A percentile compares a stretch with the other conserved stretches of the same genome.
Evolutionary conservation across 495 filamentous ascomycete genomes (phyloP).

Genomic region (Penicillium egyptiacum): DNA sequence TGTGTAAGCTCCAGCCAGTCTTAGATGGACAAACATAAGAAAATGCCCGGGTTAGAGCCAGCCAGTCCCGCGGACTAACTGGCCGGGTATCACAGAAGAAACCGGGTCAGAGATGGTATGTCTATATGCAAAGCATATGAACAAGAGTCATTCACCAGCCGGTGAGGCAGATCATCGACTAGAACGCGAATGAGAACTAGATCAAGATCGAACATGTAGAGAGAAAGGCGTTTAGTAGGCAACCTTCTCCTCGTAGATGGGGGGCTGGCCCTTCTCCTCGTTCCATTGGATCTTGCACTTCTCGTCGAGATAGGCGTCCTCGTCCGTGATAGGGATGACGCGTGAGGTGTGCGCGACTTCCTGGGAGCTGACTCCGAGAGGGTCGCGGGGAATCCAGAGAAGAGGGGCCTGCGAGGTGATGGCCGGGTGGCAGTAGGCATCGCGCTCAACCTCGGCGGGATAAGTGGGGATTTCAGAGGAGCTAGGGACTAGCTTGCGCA

Average conservation of each 20-base stretch:
- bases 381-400: conserved; percentile 82
- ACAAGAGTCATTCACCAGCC: background rate
- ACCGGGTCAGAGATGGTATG: background rate
- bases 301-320: conserved; percentile 76
- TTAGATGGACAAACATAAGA: conserved; percentile 3
- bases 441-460: conserved; percentile 54
- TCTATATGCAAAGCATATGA: background rate
- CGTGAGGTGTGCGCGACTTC: conserved; percentile 70
- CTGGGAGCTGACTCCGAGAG: conserved; percentile 71
- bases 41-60: conserved; percentile 19
- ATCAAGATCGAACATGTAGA: background rate
- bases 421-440: conserved; percentile 78
- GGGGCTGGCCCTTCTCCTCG: conserved; percentile 66
- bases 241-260: conserved; percentile 74
- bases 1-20: background rate
- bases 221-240: conserved; percentile 42
- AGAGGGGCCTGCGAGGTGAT: conserved; percentile 64
- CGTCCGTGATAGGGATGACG: conserved; percentile 79
- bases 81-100: conserved; percentile 29
- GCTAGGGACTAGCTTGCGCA: conserved; percentile 71
- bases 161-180: background rate
- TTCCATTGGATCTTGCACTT: conserved; percentile 80
- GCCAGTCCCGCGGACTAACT: background rate
- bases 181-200: background rate
- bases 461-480: conserved; percentile 53